Conservation (phyloP, 2,329 filamentous ascomycete species). For the Aspergillus intermedius region DNA sequence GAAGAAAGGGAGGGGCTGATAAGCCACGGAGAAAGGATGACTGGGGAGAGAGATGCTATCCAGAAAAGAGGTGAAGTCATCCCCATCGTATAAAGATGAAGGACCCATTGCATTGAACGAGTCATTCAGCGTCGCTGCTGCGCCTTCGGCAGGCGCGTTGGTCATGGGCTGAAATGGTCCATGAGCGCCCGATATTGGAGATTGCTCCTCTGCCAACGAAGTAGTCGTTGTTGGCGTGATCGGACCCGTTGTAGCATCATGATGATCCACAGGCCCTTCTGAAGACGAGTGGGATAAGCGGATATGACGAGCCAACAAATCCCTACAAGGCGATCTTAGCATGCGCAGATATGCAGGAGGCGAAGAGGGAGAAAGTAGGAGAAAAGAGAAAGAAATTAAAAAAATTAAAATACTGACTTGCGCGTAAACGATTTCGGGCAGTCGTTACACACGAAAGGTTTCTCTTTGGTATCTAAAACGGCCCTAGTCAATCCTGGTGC, state of each 20-base stretch:
- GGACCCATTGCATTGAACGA: slow-evolving; percentile 19
- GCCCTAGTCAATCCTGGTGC: background rate
- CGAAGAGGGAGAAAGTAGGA: no score
- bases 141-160: background rate
- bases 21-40: slow-evolving; percentile 27
- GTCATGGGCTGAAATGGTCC: slow-evolving; percentile 6
- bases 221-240: slow-evolving; percentile 11
- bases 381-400: no score
- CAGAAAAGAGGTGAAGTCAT: slow-evolving; percentile 30
- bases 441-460: slow-evolving; percentile 23
- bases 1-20: slow-evolving; percentile 28
- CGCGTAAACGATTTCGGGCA: slow-evolving; percentile 31
- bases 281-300: slow-evolving; percentile 18
- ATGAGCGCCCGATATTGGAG: slow-evolving; percentile 5
- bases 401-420: slow-evolving; percentile 15
- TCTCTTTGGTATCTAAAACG: slow-evolving; percentile 30
- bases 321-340: slow-evolving; percentile 13
- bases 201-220: slow-evolving; percentile 19
- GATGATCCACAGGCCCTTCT: background rate
- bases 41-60: slow-evolving; percentile 29
- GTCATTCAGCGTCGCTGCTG: slow-evolving; percentile 14
- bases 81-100: slow-evolving; percentile 19
- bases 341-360: background rate
- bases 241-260: background rate
- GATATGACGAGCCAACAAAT: slow-evolving; percentile 27